Evolutionary conservation across 352 stramenopile genomes (phyloP), one percentile per base, ranked within the genome.

Genomic region (Phytophthora foliorum): DNA sequence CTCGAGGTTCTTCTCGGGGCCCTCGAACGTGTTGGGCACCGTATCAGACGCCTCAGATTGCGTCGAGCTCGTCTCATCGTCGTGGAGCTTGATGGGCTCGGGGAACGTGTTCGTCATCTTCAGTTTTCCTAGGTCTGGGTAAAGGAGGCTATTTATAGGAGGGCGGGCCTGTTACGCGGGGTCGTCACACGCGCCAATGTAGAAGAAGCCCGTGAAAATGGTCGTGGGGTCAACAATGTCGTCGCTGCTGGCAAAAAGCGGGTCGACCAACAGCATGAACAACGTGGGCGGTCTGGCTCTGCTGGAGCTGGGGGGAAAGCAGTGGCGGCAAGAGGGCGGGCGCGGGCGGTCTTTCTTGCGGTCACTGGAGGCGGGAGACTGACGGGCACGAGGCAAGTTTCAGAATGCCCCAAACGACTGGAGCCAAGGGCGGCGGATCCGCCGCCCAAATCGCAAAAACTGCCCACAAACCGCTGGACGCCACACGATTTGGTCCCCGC

Each of bases 1-100:
- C 74, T 98, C 90, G 53, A 98, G 86, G 75, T 98, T 99, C 81
- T 99, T 99, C 74, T 99, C 97, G 2, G 98, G 97, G 4, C 98
- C 98, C 78, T 99, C 98, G 77, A 99, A 99, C 41, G 86, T 94
- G 77, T 93, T 95, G 21, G 75, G 72, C 32, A 78, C 64, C 14
- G 74, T 45, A 52, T 91, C 82, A 11, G 84, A 93, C 25, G 73
- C 60, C 39, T 92, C 83, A 21, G 83, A 92, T 52, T 91, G 80
- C 55, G 86, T 92, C 53, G 84, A 92, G 59, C 83, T 88, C 49
- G 89, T 81, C 68, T 94, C 83, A 69, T 93, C 85, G 61, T 86
- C 62, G 42, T 71, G 54, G 32, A 71, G 62, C 58, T 91, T 93
- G 60, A 93, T 92, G 49, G 83, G 80, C 64, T 91, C 83, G 6